A percentile compares a stretch with the other conserved stretches of the same genome.
phyloP scores from a whole-genome alignment of 2,329 filamentous ascomycete species.

The Clarireedia hainanense region DNA sequence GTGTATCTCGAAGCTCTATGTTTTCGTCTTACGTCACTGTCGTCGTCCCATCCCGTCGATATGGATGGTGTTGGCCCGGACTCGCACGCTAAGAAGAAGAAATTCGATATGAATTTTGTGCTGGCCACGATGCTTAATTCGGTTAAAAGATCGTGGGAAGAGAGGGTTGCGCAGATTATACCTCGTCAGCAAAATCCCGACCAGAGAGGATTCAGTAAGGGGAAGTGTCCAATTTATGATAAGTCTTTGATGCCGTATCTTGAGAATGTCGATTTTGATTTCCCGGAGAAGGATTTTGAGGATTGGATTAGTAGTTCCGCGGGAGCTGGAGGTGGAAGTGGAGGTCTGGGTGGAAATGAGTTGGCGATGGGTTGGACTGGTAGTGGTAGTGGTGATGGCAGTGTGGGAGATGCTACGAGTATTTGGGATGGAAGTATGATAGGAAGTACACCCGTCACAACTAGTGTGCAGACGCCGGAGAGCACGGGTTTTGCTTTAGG shows the following conservation, averaged over 20 bases:
- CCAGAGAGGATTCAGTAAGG: background rate
- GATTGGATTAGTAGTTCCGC: background rate
- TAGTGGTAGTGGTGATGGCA: background rate
- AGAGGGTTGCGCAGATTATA: background rate
- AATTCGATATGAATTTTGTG: background rate
- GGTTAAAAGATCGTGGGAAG: conserved; percentile 1
- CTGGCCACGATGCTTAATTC: background rate
- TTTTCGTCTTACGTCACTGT: conserved; percentile 19
- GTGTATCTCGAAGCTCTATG: conserved; percentile 27
- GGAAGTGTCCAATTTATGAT: conserved; percentile 5
- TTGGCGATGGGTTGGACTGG: background rate
- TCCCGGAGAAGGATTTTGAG: conserved; percentile 8
- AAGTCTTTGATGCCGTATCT: background rate
- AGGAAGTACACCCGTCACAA: too few relatives aligned
- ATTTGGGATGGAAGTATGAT: background rate
- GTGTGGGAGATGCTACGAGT: background rate
- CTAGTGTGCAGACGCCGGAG: too few relatives aligned
- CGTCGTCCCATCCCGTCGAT: conserved; percentile 4
- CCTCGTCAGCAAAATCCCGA: background rate
- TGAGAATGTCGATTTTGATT: conserved; percentile 8
- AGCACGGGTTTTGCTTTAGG: background rate
- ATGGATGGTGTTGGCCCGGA: background rate
- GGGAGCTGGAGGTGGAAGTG: background rate
- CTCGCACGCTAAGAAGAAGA: background rate
- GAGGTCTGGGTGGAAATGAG: background rate